Base-by-base conservation (phyloP, 345 rosid genomes). In the Geranium rotundifolium region DNA sequence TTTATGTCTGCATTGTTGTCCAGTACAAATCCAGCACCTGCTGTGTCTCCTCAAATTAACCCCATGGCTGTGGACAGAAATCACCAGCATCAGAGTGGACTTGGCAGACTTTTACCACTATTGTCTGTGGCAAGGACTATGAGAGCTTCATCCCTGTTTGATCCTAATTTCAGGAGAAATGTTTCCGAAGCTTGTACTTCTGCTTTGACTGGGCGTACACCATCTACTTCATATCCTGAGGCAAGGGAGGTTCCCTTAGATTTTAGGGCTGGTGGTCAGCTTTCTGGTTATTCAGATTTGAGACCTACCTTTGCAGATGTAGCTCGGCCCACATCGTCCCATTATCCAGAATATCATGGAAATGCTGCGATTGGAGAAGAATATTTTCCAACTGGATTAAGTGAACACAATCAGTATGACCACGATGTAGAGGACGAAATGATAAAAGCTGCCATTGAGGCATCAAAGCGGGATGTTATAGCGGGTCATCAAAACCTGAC, bases 371-470 rank as follows among this genome's bases (percentile, higher is more conserved):
- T 0, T 8, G 41, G 41, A 34, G 7, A 75, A 68, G 57, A 65
- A 52, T 8, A 75, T 72, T 14, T 46, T 64, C 79, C 65, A 60
- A 74, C 68, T 74, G 67, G 71, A 67, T 30, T 64, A 15, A 71
- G 77, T 56, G 76, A 74, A 19, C 46, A 72, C 18, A 69, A 71
- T 67, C 52, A 63, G n/a, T 23, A 71, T 75, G 65, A 50, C 23
- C 60, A 72, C 52, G 79, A 77, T 75, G 54, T 69, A n/a, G 96
- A 89, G 69, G 87, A 85, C 50, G 85, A 87, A 72, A 85, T 89
- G 90, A 54, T 89, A 59, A 84, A 75, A 75, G 75, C 79, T 65
- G 98, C 95, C 37, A 79, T 89, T 60, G 92, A 84, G 79, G 90
- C 95, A 78, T 91, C 98, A 16, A 81, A 71, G 71, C 73, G 62